Evolutionary conservation across 768 basidiomycete species (phyloP), one percentile per base, ranked within the genome.

Genomic region (Termitomyces sp.): DNA sequence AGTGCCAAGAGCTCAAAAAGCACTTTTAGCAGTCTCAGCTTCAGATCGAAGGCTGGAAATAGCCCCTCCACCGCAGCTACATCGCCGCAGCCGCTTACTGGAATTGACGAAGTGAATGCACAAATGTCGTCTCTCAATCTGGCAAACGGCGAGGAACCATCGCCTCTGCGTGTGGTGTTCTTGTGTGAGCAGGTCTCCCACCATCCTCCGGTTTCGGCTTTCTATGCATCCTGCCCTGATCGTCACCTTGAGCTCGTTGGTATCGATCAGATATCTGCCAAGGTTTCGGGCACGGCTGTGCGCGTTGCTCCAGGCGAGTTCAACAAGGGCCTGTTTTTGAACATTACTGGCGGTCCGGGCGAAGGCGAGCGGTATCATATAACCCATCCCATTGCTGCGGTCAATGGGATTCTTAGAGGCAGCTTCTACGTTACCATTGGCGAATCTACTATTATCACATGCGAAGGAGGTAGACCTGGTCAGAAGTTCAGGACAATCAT

Each of bases 151-250:
- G 55, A 59, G 28, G 64, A 60, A 35, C 40, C 38, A 14, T 10
- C 62, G 1, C 68, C 58, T 5, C 52, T 69, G 16, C 88, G 93
- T 36, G 84, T 95, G 47, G 82, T 85, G 6, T 96, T 84, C 71
- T 73, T 95, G 50, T 96, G 94, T 14, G 95, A 97, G 71, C 95
- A 97, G 72, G 87, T 98, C 50, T 97, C 92, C 2, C 97, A 99
- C 74, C 97, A 99, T 67, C 97, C 97, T 0, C 97, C 97, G 3
- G 84, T 98, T 33, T 96, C 93, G 1, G 86, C 90, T 0, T 96
- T 86, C 68, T 87, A 85, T 62, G 92, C 89, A 7, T 62, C 75
- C 4, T 95, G 92, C 71, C 93, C 95, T 0, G 75, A 83, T 44
- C 83, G 86, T 28, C 82, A 83, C 33, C 68, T 95, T 44, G 86